Evolutionary conservation across 495 filamentous ascomycete species (phyloP).

Genomic region (Elasticomyces elasticus): DNA sequence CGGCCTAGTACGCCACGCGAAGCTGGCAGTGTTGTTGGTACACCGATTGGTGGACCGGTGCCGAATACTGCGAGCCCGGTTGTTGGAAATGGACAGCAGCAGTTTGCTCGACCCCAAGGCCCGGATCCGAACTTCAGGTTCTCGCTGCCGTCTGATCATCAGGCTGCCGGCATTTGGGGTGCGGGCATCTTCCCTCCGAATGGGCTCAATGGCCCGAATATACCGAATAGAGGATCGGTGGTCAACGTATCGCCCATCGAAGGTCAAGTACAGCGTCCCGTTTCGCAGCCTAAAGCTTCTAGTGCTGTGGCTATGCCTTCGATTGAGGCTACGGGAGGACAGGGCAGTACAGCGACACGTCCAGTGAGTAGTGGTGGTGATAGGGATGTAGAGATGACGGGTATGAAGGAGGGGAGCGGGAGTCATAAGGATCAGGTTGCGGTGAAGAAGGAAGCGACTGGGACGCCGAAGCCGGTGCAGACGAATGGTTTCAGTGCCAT

Average conservation of each 20-base stretch:
- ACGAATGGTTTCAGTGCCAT: not conserved
- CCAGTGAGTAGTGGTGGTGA: not conserved
- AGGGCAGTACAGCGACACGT: not conserved
- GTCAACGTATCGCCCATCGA: not conserved
- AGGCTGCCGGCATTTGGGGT: conserved; percentile 5
- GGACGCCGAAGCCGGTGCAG: not conserved
- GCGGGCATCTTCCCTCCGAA: conserved; percentile 3
- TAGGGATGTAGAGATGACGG: not conserved
- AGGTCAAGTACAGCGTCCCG: not conserved
- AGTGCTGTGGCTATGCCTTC: not conserved
- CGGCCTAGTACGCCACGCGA: not conserved
- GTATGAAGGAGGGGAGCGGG: not conserved
- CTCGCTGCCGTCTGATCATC: conserved; percentile 9
- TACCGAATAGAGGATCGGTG: conserved; percentile 16
- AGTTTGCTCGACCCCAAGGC: too few relatives aligned
- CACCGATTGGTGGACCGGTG: not conserved
- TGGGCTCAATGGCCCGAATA: not conserved
- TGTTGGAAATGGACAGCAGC: too few relatives aligned
- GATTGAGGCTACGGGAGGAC: not conserved
- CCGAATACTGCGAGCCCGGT: too few relatives aligned
- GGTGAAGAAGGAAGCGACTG: not conserved
- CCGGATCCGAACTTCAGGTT: conserved; percentile 14
- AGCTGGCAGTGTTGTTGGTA: not conserved
- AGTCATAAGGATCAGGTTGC: not conserved
- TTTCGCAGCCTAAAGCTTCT: not conserved